These are phyloP conservation scores for Kwoniella dejecticola DNA, from an alignment of 768 basidiomycete genomes.

Conservation along the genomic window DNA sequence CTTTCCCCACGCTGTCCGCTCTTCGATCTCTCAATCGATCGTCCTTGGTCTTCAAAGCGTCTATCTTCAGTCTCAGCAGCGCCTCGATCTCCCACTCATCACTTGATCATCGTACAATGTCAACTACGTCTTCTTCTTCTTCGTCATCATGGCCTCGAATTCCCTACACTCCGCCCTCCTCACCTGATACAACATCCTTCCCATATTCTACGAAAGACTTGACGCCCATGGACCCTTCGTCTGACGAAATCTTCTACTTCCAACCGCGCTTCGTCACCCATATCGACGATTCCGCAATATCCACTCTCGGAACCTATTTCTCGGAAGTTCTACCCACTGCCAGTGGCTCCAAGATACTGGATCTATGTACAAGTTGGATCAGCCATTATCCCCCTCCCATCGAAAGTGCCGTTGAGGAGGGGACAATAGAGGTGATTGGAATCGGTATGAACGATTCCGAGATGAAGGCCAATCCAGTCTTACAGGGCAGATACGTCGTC, in stretches of 20 bases:
- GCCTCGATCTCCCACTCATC: no score
- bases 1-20: no score
- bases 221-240: background rate
- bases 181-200: background rate
- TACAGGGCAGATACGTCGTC: constrained; percentile 2
- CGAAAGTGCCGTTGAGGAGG: constrained; percentile 1
- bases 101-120: background rate
- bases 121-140: background rate
- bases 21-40: no score
- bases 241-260: background rate
- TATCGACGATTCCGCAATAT: background rate
- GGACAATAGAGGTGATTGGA: background rate
- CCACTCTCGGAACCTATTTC: background rate
- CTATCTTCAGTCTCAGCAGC: no score
- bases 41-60: no score
- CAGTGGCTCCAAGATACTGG: constrained; percentile 1
- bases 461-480: background rate
- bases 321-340: background rate
- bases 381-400: background rate
- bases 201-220: background rate
- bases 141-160: background rate
- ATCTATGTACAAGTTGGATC: constrained; percentile 10
- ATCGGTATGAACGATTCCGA: background rate
- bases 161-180: background rate
- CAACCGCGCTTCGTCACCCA: constrained; percentile 4